These are phyloP conservation scores for Anethum foeniculum DNA, from an alignment of 140 eudicot species.

Conservation along the genomic window DNA sequence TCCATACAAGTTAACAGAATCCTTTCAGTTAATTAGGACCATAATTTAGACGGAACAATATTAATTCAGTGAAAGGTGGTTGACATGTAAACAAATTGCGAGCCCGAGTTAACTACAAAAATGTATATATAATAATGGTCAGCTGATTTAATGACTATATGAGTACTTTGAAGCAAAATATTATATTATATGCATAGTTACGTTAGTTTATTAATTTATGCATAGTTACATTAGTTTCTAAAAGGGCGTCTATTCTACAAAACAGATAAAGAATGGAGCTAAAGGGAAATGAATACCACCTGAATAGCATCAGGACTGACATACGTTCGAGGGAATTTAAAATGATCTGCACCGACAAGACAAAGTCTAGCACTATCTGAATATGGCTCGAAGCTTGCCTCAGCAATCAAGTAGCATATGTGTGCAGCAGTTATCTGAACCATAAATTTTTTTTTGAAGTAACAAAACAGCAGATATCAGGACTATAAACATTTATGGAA, in stretches of 20 bases:
- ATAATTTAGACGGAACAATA: not conserved
- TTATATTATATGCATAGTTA: not conserved
- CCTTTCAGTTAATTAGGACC: not conserved
- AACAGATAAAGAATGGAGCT: not conserved
- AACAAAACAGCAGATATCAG: constrained; percentile 10
- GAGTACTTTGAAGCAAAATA: not conserved
- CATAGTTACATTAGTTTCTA: not conserved
- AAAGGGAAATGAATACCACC: constrained; percentile 37
- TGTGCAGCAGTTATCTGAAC: constrained; percentile 85
- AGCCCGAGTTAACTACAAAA: too few species aligned
- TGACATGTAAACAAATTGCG: not conserved
- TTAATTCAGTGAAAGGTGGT: not conserved
- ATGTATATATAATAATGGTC: not conserved
- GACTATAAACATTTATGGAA: constrained; percentile 11
- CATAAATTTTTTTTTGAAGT: not conserved
- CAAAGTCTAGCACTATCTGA: constrained; percentile 91
- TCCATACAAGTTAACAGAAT: not conserved
- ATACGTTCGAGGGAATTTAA: constrained; percentile 83
- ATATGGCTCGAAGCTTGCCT: constrained; percentile 83
- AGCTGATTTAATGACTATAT: not conserved
- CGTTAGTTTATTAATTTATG: not conserved
- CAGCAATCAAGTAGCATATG: constrained; percentile 91
- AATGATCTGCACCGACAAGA: constrained; percentile 94
- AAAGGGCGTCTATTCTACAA: not conserved
- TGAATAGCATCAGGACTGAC: constrained; percentile 96